Base-by-base conservation (phyloP, 1,284 basidiomycete species). In the Rhodotorula glutinis region DNA sequence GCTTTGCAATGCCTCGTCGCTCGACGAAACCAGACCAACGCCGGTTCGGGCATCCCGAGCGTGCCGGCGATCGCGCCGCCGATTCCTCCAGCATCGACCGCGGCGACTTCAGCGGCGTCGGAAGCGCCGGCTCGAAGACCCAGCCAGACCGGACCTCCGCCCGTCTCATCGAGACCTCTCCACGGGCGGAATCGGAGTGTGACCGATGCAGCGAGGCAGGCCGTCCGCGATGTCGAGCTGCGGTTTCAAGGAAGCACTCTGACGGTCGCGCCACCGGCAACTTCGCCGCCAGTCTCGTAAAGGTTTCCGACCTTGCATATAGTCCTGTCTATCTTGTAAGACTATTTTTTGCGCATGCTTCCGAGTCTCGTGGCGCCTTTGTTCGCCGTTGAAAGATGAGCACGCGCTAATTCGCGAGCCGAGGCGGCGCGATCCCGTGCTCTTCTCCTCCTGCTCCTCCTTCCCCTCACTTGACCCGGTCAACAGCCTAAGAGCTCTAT, bases 1-100 rank as follows among this genome's bases (percentile, higher is more conserved):
- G 92, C 94, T 14, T 85, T 98, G 55, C 87, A 92, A 62, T 92
- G 92, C 71, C 83, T 98, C 75, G 87, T 98, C n/a, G 60, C 62
- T 27, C 19, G 72, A 0, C 66, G 67, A 27, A 63, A 52, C 2
- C 57, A 58, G 27, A 16, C 21, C 8, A 4, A 16, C 17, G 43
- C 43, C 17, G 14, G 5, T 19, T 5, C 43, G 43, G 43, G 41
- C 41, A 17, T 16, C 21, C 38, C 59, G 11, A 41, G 43, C 16
- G 19, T 52, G 2, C 19, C 25, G 3, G 10, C 55, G 9, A 7
- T 29, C 23, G 29, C 51, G 33, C 13, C 43, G 43, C 43, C 43
- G 9, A 44, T 19, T 16, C 14, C 43, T 7, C 17, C 43, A 4
- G 43, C 17, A 44, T 21, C 43, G 9, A 16, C 44, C 9, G 21